Percentiles rank a stretch among this genome's conserved stretches.
Conservation (phyloP, 2,329 filamentous ascomycete genomes). For the Fusarium nanum region DNA sequence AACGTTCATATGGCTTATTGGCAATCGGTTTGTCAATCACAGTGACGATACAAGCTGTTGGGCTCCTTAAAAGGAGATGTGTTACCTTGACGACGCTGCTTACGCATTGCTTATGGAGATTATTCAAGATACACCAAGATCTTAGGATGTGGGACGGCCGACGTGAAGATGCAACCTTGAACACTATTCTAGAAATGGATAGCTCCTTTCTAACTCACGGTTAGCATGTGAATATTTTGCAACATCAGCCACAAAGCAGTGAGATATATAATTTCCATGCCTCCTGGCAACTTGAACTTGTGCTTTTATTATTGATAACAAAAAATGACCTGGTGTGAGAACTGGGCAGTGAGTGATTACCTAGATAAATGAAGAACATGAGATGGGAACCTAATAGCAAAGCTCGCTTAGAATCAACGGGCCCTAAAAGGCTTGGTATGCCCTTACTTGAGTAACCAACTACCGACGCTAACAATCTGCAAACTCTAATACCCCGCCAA, state of each 20-base stretch:
- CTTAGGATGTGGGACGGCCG: constrained; percentile 1
- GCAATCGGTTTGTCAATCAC: not conserved
- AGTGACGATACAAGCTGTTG: not conserved
- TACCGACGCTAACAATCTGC: constrained; percentile 1
- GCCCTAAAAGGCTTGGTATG: not conserved
- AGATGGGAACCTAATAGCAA: accelerated
- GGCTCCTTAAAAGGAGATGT: accelerated
- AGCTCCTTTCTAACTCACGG: not conserved
- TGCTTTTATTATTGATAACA: not conserved
- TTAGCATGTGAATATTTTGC: not conserved
- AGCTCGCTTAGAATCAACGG: not conserved
- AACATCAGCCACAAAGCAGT: not conserved
- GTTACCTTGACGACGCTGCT: not conserved
- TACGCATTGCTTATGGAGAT: not conserved
- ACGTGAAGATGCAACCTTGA: not conserved
- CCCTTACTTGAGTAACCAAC: not conserved
- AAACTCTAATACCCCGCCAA: constrained; percentile 14
- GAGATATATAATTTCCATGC: accelerated
- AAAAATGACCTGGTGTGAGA: not conserved
- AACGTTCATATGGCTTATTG: not conserved
- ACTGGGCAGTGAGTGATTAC: not conserved
- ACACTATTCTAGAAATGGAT: not conserved
- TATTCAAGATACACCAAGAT: not conserved
- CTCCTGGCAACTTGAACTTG: not conserved
- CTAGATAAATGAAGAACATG: not conserved